Evolutionary conservation across 495 filamentous ascomycete species (phyloP), one percentile per base, ranked within the genome.

Genomic region (Thermothielavioides terrestris): DNA sequence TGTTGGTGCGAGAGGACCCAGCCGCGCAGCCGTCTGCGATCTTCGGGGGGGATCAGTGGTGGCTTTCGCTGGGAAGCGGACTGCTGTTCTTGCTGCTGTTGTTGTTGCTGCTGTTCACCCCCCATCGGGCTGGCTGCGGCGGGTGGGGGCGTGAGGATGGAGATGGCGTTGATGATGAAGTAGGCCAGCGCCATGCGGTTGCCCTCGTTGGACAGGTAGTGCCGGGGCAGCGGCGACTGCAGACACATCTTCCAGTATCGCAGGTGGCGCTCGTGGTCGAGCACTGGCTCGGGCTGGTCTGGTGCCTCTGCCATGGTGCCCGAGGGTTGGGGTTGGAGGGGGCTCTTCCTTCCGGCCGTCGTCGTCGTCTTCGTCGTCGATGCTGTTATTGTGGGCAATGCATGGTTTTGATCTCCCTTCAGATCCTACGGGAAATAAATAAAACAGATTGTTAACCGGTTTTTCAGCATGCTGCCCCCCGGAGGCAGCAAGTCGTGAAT

Each of bases 231-330:
- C 40, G 81, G 75, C 30, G 88, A 83, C 58, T 84, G 88, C 36
- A 91, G 77, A 56, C 89, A 95, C 62, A 89, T 82, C 52, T 88
- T 79, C 84, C 91, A 97, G 76, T 95, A 98, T 61, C 84, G 88
- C 60, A 91, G 73, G 66, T 98, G 92, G 38, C 75, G 79, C 22
- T 79, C 74, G 42, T 78, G 81, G 62, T 88, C 77, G 61, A 92
- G 78, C 22, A 63, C 58, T 34, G 77, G 68, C 38, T 64, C 61
- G 17, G 39, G 12, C 1, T 34, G 25, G n/a, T 32, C n/a, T 36
- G 28, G 17, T n/a, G 59, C 36, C 23, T 54, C 25, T 10, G 63
- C 46, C 61, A 71, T 75, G 44, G 42, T 58, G 14, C 20, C 18
- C 8, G n/a, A 9, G 6, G 45, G 1, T 27, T 15, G 44, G 20